Base-by-base conservation (phyloP, 345 rosid genomes). In the Citrus medica region DNA sequence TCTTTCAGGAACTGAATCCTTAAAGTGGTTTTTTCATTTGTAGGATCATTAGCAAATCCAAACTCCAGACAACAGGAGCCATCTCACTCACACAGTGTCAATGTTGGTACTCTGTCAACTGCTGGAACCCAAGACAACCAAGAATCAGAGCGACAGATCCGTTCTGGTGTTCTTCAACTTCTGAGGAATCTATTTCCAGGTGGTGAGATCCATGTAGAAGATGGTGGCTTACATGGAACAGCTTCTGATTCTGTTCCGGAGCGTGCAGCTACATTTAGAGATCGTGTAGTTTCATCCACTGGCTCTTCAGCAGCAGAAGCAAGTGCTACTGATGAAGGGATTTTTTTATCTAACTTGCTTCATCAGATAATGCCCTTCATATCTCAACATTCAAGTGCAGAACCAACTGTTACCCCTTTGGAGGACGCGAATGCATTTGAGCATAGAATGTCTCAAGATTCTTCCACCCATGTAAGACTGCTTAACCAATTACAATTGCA, bases 341-440 rank as follows among this genome's bases (percentile, higher is more conserved):
- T 89, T 65, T 86, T 88, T 79, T 82, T 92, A 69, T 92, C 94
- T 16, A 85, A 86, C 83, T 73, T 92, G 84, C 92, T 92, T 73
- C 86, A 67, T n/a, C 90, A 85, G 85, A 87, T 92, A 76, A 87
- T 92, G 86, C 97, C 94, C 10, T 8, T 81, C 51, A 77, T 92
- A 62, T 78, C 91, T 71, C 90, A 85, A 80, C 86, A 67, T 60
- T 35, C 80, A 13, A 83, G 67, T 38, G 67, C 80, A 65, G 87
- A 81, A 66, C 71, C 81, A 30, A 67, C 62, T 77, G 67, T n/a
- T n/a, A 22, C 61, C 19, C 14, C 84, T 58, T 67, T 70, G 33
- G 91, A 73, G 71, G 84, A 81, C 79, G 75, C 79, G 62, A 69
- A 76, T 67, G 17, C 55, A 30, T 67, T 78, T 28, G 70, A 51